Evolutionary conservation across 2,329 filamentous ascomycete species (phyloP), one percentile per base, ranked within the genome.

Genomic region (Colletotrichum australisinense): DNA sequence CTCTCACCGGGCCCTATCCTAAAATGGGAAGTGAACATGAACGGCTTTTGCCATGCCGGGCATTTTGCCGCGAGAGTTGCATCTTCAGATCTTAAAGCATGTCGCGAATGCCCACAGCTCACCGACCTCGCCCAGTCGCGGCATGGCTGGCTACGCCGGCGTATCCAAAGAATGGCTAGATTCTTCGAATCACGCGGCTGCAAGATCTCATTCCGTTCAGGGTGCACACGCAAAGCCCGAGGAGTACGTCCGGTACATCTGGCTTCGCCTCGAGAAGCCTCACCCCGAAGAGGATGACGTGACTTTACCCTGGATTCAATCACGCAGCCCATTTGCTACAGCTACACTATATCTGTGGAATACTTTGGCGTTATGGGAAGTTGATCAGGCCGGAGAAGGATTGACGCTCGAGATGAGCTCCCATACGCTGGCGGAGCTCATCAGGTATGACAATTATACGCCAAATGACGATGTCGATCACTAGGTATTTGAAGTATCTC

Each of bases 221-320:
- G 4, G 6, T 16, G 55, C 16, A 63, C 24, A 69, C 52, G 2
- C 14, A 26, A 42, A n/a, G 55, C 5, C 9, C 12, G 2, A 63
- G 49, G 2, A 28, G 5, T 35, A 56, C 3, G 26, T 69, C 26
- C 28, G 28, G 16, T 52, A 69, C 2, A 35, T 69, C 26, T 64
- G 67, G 59, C 52, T 69, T 8, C 62, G 67, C 19, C 49, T 68
- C 4, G 38, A 62, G 14, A 28, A 69, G 4, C 26, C 56, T n/a
- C 26, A 12, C 6, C 22, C 1, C 28, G 30, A 12, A 38, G 42
- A 26, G 16, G 28, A 49, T 42, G 46, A 4, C 26, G 19, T 16
- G 52, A 5, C 9, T 24, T 12, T 28, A 14, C 24, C 52, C 4
- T 55, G 52, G 52, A 14, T 6, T n/a, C n/a, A 26, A 16, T 26